Evolutionary conservation across 225 moss, liverwort and hornwort species (phyloP).

Genomic region (Neckera pumila): DNA sequence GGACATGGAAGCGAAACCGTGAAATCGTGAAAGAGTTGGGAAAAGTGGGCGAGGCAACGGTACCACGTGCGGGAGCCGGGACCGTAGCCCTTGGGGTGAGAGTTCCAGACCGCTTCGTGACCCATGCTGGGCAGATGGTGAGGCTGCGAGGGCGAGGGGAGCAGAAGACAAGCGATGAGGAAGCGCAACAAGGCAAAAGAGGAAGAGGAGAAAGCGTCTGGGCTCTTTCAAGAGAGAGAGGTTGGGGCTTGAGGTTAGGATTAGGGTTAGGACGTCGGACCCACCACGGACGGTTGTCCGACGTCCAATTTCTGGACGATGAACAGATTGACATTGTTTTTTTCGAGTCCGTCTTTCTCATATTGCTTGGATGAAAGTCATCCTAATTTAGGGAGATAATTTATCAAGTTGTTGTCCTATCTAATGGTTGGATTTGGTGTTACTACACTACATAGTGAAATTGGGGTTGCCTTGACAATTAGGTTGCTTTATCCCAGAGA

Average conservation of each 20-base stretch:
- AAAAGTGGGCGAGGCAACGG: not conserved
- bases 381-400: no score
- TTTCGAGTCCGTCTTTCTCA: no score
- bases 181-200: not conserved
- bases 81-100: constrained; percentile 67
- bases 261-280: not conserved
- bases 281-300: not conserved
- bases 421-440: no score
- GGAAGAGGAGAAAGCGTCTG: rapidly evolving
- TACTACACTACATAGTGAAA: no score
- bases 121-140: constrained; percentile 26
- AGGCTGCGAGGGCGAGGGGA: not conserved
- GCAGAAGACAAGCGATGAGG: not conserved
- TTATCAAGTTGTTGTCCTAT: no score
- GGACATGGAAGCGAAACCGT: not conserved
- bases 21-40: not conserved
- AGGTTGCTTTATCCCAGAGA: no score
- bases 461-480: no score
- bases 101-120: constrained; percentile 75
- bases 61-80: constrained; percentile 72
- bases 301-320: no score
- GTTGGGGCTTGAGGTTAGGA: not conserved
- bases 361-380: no score
- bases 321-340: no score
- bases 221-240: not conserved